Percentiles rank a stretch among this genome's conserved stretches.
Conservation (phyloP, 1,139 yeast species). For the Citeromyces siamensis region DNA sequence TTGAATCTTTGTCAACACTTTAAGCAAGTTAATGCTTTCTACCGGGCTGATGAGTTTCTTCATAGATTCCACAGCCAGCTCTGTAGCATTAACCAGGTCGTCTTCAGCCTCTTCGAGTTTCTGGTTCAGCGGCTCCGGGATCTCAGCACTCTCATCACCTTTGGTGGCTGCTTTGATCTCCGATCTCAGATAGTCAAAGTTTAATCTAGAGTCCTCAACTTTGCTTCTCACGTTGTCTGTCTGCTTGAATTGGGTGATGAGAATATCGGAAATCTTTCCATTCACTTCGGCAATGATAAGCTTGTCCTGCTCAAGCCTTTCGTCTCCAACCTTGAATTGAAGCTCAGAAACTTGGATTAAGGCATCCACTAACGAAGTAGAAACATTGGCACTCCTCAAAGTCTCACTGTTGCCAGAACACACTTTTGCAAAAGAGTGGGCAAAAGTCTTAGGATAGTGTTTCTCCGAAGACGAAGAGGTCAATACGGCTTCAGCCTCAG, state of each 20-base stretch:
- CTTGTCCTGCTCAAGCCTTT: constrained; percentile 55
- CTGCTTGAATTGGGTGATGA: constrained; percentile 46
- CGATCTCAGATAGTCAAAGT: constrained; percentile 56
- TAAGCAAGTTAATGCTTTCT: constrained; percentile 48
- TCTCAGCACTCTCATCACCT: constrained; percentile 17
- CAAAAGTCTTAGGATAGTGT: constrained; percentile 32
- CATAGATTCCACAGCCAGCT: constrained; percentile 68
- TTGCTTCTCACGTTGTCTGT: constrained; percentile 49
- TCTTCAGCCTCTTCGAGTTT: constrained; percentile 61
- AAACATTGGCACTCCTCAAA: constrained; percentile 22
- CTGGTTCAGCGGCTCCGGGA: constrained; percentile 32
- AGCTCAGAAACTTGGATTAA: constrained; percentile 42
- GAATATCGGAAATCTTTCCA: constrained; percentile 32
- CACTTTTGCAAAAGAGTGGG: constrained; percentile 35
- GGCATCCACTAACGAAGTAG: constrained; percentile 38
- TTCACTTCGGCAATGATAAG: constrained; percentile 45
- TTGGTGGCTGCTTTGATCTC: constrained; percentile 27
- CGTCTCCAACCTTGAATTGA: constrained; percentile 47
- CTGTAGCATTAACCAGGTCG: constrained; percentile 66
- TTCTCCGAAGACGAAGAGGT: constrained; percentile 17
- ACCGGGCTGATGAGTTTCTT: constrained; percentile 56
- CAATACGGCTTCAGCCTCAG: constrained; percentile 46
- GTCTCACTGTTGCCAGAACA: constrained; percentile 24
- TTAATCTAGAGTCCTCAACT: constrained; percentile 58
- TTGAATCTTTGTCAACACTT: constrained; percentile 54